Base-by-base conservation (phyloP, 345 rosid genomes). In the Moricandia arvensis region DNA sequence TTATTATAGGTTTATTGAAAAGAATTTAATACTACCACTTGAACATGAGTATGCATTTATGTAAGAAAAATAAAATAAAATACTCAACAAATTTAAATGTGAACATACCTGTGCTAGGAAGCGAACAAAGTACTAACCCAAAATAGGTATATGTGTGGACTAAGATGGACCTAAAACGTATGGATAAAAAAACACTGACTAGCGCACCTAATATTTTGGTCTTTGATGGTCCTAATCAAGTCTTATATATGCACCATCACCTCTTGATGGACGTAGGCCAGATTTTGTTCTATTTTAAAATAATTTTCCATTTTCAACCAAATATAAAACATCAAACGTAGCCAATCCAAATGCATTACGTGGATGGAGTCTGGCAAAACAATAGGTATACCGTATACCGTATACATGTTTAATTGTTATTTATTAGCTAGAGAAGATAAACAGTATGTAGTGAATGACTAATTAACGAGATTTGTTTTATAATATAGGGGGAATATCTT, bases 211-310 rank as follows among this genome's bases (percentile, higher is more conserved):
- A 63, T 38, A 21, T 55, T n/a, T 70, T 38, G 66, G 51, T 76
- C 66, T 70, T 45, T 77, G 71, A 21, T 63, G 60, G 12, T 76
- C 71, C 38, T 62, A 43, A 76, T 55, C 66, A 76, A 76, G 60
- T 10, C 71, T 55, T 18, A 51, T 35, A 63, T 30, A 75, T 10
- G 27, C n/a, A 27, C 58, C 69, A 37, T 62, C 69, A 76, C 26
- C 17, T 62, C 70, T 37, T 62, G 80, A 75, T 68, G 57, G 79
- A 75, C 74, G 74, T 51, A 35, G 38, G 63, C 74, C 79, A 75
- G 63, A 68, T 68, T 75, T 51, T 68, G 33, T 51, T 60, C 47
- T 45, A 45, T 31, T 30, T 21, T 31, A 41, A 38, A 34, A 41
- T 43, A 10, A 4, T 2, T 58, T 67, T 10, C n/a, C 33, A 34